Evolutionary conservation across 345 rosid genomes (phyloP), one percentile per base, ranked within the genome.

Genomic region (Gossypium herbaceum): DNA sequence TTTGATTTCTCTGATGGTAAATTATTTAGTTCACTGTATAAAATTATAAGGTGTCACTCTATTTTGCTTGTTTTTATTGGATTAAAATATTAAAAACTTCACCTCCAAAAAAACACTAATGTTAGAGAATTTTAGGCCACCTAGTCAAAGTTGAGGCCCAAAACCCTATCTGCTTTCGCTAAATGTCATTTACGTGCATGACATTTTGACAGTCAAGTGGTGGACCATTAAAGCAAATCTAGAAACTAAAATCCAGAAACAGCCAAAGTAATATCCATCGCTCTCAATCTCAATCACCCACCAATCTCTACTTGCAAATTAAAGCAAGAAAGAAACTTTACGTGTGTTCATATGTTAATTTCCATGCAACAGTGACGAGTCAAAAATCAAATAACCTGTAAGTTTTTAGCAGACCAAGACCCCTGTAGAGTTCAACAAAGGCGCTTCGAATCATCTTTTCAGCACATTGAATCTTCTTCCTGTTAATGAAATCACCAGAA

Each of bases 391-490:
- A 3, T 2, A 62, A 92, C 99, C 99, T 89, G 85, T 84, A 90
- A 61, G 90, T 91, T 77, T 89, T 91, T 2, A 95, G 80, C 1
- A 95, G 83, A 67, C 88, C 88, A 72, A 95, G 97, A 57, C 94
- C 98, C 60, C 81, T 80, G 50, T 91, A 95, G 72, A 95, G 94
- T 84, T 93, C 99, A 11, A 95, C 94, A 75, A 87, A 93, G 0
- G 99, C 99, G 17, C 91, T 82, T 45, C 99, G 68, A 24, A 95
- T 91, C 90, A 86, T 90, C 76, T 95, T 95, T 83, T 89, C 93
- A 0, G 98, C 99, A 22, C 92, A 86, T 29, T 91, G 94, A 22
- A 95, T 84, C 75, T 95, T 93, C 85, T 90, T 95, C 20, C 84
- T 79, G 66, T 65, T 89, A n/a, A 92, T 75, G 76, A 84, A 85